These are phyloP conservation scores for Leccinum barrowsii DNA, from an alignment of 768 basidiomycete genomes.

Conservation along the genomic window DNA sequence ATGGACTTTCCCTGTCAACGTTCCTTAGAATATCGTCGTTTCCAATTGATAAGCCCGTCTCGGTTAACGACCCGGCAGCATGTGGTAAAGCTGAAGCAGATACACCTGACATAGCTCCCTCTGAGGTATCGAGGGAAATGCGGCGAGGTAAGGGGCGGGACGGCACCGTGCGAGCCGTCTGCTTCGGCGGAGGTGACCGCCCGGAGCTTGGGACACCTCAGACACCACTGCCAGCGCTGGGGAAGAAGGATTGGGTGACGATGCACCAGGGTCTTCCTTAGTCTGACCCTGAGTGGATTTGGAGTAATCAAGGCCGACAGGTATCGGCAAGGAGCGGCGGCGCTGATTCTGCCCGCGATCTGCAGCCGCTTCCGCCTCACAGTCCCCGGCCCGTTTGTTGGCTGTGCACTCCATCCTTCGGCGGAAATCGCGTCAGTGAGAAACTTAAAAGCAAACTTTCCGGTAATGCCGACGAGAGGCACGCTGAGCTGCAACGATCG, in stretches of 20 bases:
- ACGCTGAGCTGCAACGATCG: too few species aligned
- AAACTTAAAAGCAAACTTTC: too few species aligned
- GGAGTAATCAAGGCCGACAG: too few species aligned
- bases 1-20: too few species aligned
- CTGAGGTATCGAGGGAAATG: background rate
- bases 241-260: background rate
- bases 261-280: background rate
- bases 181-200: slow-evolving; percentile 3
- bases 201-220: background rate
- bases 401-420: too few species aligned
- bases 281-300: background rate
- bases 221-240: background rate
- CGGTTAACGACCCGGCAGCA: background rate
- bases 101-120: background rate
- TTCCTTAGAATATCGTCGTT: too few species aligned
- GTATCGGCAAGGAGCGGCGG: too few species aligned
- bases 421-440: too few species aligned
- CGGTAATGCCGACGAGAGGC: too few species aligned
- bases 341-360: too few species aligned
- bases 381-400: too few species aligned
- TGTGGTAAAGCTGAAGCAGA: background rate
- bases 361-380: too few species aligned
- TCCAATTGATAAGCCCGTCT: background rate
- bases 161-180: slow-evolving; percentile 26
- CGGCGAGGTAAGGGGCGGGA: slow-evolving; percentile 21